phyloP scores from a whole-genome alignment of 2,329 filamentous ascomycete genomes.

The Exophiala bonariae region DNA sequence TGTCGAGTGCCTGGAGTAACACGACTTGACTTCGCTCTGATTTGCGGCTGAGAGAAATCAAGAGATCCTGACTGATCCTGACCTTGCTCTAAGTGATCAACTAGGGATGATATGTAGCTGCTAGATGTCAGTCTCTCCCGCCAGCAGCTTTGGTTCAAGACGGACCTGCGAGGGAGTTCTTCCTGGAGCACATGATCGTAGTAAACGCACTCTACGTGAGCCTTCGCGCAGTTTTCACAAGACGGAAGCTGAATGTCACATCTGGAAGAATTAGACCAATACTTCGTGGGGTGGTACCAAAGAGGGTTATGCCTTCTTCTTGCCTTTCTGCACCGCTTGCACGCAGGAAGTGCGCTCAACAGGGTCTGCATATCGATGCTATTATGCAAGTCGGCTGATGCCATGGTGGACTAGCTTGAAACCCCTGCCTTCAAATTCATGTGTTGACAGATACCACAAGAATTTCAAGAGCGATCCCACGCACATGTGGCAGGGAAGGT shows the following conservation, averaged over 20 bases:
- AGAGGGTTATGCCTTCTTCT: conserved; percentile 1
- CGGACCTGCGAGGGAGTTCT: conserved; percentile 3
- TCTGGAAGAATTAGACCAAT: neutral
- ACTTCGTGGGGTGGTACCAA: too few relatives aligned
- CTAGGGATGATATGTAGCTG: conserved; percentile 2
- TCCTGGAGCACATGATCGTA: conserved; percentile 4
- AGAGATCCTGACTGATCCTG: neutral
- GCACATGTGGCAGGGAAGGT: too few relatives aligned
- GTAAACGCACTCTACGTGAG: conserved; percentile 1
- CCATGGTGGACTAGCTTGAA: too few relatives aligned
- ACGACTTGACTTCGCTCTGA: too few relatives aligned
- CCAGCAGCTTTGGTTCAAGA: neutral
- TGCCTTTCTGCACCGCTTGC: conserved; percentile 2
- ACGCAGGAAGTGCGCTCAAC: conserved; percentile 1
- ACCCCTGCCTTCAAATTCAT: too few relatives aligned
- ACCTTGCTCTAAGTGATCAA: conserved; percentile 1
- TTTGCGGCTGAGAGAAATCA: neutral
- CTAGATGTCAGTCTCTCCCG: neutral
- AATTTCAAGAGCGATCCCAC: too few relatives aligned
- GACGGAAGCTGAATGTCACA: conserved; percentile 1
- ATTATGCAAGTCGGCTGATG: too few relatives aligned
- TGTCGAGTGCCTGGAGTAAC: neutral
- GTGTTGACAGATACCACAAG: too few relatives aligned
- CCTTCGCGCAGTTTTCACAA: conserved; percentile 2
- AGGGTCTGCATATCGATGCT: neutral